phyloP scores from a whole-genome alignment of 1,139 yeast genomes.

The Suhomyces bribrorum region DNA sequence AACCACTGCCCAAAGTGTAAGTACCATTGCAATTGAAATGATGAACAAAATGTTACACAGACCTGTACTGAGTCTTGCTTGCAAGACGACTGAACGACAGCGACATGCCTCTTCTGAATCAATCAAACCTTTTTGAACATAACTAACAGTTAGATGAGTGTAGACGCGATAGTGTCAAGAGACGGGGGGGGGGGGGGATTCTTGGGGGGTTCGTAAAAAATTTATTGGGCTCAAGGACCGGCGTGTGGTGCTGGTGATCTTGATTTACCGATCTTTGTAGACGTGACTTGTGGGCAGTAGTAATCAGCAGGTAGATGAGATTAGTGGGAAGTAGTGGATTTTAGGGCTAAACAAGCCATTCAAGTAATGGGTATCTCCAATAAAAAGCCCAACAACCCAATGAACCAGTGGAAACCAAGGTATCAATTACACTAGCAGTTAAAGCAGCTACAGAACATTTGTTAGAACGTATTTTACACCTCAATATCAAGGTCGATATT shows the following conservation, averaged over 20 bases:
- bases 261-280: too few relatives aligned
- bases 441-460: too few relatives aligned
- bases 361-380: too few relatives aligned
- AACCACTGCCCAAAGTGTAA: not conserved
- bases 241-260: too few relatives aligned
- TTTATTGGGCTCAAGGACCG: too few relatives aligned
- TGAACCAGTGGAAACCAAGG: too few relatives aligned
- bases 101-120: conserved; percentile 30
- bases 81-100: conserved; percentile 20
- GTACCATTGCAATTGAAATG: conserved; percentile 17
- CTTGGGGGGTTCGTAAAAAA: not conserved
- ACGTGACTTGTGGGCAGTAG: too few relatives aligned
- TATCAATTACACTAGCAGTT: too few relatives aligned
- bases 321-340: too few relatives aligned
- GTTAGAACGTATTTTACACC: not conserved
- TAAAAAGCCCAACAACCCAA: too few relatives aligned
- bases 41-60: conserved; percentile 43
- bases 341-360: too few relatives aligned
- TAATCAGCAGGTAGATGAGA: too few relatives aligned
- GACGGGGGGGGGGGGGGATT: not conserved
- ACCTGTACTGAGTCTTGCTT: conserved; percentile 40
- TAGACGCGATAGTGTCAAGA: not conserved
- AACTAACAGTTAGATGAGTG: conserved; percentile 1
- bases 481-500: not conserved
- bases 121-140: conserved; percentile 3